Percentiles rank a stretch among this genome's conserved stretches.
Evolutionary conservation across 1,139 yeast genomes (phyloP).

Genomic region (Yamadazyma diddensiae): DNA sequence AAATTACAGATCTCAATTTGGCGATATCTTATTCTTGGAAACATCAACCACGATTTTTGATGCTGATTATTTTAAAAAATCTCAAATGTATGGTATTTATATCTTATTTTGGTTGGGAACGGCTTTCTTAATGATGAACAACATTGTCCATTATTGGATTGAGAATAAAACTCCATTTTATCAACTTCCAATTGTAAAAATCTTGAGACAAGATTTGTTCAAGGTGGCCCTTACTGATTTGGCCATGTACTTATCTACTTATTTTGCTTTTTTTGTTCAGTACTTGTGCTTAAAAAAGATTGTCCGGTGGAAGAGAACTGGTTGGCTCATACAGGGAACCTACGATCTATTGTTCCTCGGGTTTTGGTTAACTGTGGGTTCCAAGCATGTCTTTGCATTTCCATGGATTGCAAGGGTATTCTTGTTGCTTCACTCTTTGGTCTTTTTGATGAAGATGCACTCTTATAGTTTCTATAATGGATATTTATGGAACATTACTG

Average conservation of each 20-base stretch:
- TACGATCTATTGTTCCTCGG: slow-evolving; percentile 53
- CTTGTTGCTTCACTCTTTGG: slow-evolving; percentile 77
- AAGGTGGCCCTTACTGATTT: slow-evolving; percentile 69
- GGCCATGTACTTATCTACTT: slow-evolving; percentile 63
- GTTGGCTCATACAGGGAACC: slow-evolving; percentile 57
- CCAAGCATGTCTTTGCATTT: slow-evolving; percentile 40
- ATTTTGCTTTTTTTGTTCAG: slow-evolving; percentile 57
- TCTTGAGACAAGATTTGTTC: slow-evolving; percentile 53
- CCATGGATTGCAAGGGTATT: slow-evolving; percentile 92
- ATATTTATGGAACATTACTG: slow-evolving; percentile 64
- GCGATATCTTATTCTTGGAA: slow-evolving; percentile 42
- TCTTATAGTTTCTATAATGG: slow-evolving; percentile 90
- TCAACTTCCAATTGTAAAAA: slow-evolving; percentile 48
- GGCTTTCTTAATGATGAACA: slow-evolving; percentile 49
- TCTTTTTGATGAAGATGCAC: slow-evolving; percentile 88
- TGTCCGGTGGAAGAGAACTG: slow-evolving; percentile 57
- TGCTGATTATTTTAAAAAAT: slow-evolving; percentile 31
- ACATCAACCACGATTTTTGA: slow-evolving; percentile 50
- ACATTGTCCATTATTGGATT: slow-evolving; percentile 42
- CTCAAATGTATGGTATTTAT: slow-evolving; percentile 62
- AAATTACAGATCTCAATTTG: slow-evolving; percentile 22
- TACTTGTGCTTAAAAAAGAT: slow-evolving; percentile 36
- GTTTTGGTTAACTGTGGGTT: slow-evolving; percentile 53
- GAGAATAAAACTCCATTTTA: slow-evolving; percentile 23
- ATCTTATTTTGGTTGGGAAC: slow-evolving; percentile 68